Evolutionary conservation across 179 eudicot species (phyloP), one percentile per base, ranked within the genome.

Genomic region (Beta corolliflora): DNA sequence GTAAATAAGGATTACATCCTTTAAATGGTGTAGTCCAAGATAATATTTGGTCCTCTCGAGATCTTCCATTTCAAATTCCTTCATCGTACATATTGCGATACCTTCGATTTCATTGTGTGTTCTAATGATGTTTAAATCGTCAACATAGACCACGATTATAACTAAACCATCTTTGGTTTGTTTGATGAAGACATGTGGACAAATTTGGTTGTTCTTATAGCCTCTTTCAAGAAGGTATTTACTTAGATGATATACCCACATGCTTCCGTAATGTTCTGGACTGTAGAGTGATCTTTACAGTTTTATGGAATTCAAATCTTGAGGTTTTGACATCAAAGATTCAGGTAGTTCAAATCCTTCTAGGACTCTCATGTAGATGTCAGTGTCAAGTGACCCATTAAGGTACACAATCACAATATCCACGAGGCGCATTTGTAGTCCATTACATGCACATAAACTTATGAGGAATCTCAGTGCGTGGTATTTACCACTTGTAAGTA

Each of bases 11-110:
- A 25, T 25, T 25, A 25, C 29, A 25, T 21, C 44, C 63, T 29
- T 25, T 8, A 77, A 7, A 25, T 65, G 61, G 7, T 79, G 78
- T 44, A 80, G 14, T 0, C 82, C 53, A 16, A 80, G 69, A 73
- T 72, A 63, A 13, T n/a, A 80, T 21, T 72, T 80, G 6, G 75
- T 79, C 63, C 19, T 79, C 0, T 48, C 44, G 4, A 69, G 56
- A 56, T 79, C 69, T 71, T 71, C 73, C 54, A 80, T 72, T 16
- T 80, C 14, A 29, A 48, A 25, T 25, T 25, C 29, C 16, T 64
- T 73, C 52, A 59, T 73, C 46, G 73, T 16, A 9, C 36, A 69
- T 5, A 41, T 8, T 0, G 25, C 5, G 14, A 55, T 44, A 12
- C 18, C 16, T 36, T 25, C 29, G 2, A 68, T 46, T 54, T 66